phyloP scores from a whole-genome alignment of 1,284 basidiomycete species.

The Tetrapyrgos nigripes region DNA sequence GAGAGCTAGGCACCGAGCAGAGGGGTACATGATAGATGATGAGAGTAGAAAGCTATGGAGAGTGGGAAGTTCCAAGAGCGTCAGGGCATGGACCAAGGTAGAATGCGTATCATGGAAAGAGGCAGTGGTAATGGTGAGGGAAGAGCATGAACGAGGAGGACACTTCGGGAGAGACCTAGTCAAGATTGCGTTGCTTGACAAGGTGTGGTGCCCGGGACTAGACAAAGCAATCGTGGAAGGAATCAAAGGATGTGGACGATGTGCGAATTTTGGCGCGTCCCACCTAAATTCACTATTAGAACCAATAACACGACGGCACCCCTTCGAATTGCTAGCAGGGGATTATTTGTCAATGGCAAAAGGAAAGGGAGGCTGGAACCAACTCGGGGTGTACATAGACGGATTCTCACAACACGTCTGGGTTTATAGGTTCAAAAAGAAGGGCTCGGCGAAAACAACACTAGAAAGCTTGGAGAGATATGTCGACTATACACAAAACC shows the following conservation, averaged over 20 bases:
- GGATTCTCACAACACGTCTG: slow-evolving; percentile 34
- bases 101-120: slow-evolving; percentile 23
- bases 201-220: slow-evolving; percentile 33
- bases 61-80: slow-evolving; percentile 21
- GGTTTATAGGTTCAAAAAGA: slow-evolving; percentile 33
- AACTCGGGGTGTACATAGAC: slow-evolving; percentile 33
- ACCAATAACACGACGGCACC: slow-evolving; percentile 41
- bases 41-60: slow-evolving; percentile 32
- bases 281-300: slow-evolving; percentile 40
- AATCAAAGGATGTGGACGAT: slow-evolving; percentile 34
- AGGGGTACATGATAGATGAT: too few relatives aligned
- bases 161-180: slow-evolving; percentile 37
- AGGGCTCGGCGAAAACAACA: too few relatives aligned
- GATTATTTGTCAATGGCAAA: slow-evolving; percentile 41
- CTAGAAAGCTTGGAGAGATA: slow-evolving; percentile 30
- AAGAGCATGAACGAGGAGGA: slow-evolving; percentile 28
- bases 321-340: slow-evolving; percentile 40
- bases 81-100: slow-evolving; percentile 19
- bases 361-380: slow-evolving; percentile 38
- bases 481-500: slow-evolving; percentile 26
- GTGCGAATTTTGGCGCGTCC: slow-evolving; percentile 37
- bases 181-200: too few relatives aligned
- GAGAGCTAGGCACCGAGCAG: slow-evolving; percentile 34
- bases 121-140: slow-evolving; percentile 17
- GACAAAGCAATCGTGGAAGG: slow-evolving; percentile 33